A percentile compares a stretch with the other conserved stretches of the same genome.
Evolutionary conservation across 176 grass and related monocot species (phyloP).

Genomic region (Carex cristatella): DNA sequence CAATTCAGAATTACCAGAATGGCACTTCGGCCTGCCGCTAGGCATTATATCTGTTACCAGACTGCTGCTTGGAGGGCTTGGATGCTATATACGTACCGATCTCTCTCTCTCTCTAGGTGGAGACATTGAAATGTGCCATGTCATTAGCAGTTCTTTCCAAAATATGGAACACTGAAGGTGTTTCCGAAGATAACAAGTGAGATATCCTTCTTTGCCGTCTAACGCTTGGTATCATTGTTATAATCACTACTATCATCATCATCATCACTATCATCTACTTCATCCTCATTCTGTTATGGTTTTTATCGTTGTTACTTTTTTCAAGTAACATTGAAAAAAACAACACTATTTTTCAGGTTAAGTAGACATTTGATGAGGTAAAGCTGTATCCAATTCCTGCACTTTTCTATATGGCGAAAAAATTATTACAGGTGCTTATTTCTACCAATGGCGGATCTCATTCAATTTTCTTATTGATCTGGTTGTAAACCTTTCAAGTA

Average conservation of each 20-base stretch:
- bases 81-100: not conserved
- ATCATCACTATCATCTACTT: not conserved
- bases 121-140: constrained; percentile 67
- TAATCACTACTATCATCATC: too few species aligned
- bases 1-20: not conserved
- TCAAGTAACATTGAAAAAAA: not conserved
- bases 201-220: not conserved
- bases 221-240: not conserved
- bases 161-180: constrained; percentile 74
- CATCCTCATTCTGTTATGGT: not conserved
- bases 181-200: constrained; percentile 83
- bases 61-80: constrained; percentile 9
- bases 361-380: constrained; percentile 70
- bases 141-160: constrained; percentile 54
- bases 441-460: not conserved
- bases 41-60: not conserved
- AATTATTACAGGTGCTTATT: constrained; percentile 68
- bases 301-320: not conserved
- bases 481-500: constrained; percentile 1
- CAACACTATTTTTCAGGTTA: constrained; percentile 48
- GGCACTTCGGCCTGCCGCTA: not conserved
- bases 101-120: constrained; percentile 50
- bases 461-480: not conserved
- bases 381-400: constrained; percentile 83
- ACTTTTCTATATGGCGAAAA: constrained; percentile 71